Conservation (phyloP, 306 rosid genomes). For the Trifolium fragiferum region DNA sequence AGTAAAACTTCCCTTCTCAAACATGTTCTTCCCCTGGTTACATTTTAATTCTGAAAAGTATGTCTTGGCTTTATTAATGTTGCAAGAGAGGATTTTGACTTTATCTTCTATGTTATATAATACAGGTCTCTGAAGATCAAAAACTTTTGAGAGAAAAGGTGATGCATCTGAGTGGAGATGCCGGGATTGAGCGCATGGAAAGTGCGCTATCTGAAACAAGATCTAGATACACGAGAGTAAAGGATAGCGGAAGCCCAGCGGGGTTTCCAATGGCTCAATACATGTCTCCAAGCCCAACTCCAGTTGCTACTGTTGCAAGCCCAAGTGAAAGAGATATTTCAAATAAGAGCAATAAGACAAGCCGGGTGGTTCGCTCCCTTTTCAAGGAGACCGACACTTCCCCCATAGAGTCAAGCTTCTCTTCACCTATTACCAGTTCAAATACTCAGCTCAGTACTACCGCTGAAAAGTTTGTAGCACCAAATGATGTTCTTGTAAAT, state of each 20-base stretch:
- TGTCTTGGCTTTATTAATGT: conserved; percentile 18
- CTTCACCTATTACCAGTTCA: conserved; percentile 47
- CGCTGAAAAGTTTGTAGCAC: conserved; percentile 52
- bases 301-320: conserved; percentile 45
- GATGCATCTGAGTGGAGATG: conserved; percentile 81
- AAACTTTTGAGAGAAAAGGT: conserved; percentile 84
- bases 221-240: conserved; percentile 63
- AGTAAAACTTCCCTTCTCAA: conserved; percentile 11
- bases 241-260: conserved; percentile 60
- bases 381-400: conserved; percentile 61
- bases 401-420: conserved; percentile 40
- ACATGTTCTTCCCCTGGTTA: background rate
- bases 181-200: conserved; percentile 88
- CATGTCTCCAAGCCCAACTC: conserved; percentile 51
- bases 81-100: conserved; percentile 31
- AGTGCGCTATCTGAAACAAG: conserved; percentile 84
- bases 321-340: conserved; percentile 48
- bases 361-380: conserved; percentile 76
- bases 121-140: conserved; percentile 83
- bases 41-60: conserved; percentile 1
- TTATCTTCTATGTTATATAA: conserved; percentile 15
- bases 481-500: conserved; percentile 83
- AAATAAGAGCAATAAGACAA: conserved; percentile 47
- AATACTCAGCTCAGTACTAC: conserved; percentile 49
- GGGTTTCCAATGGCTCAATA: conserved; percentile 42